These are phyloP conservation scores for Blastomyces silverae DNA, from an alignment of 2,329 filamentous ascomycete genomes.

Conservation along the genomic window DNA sequence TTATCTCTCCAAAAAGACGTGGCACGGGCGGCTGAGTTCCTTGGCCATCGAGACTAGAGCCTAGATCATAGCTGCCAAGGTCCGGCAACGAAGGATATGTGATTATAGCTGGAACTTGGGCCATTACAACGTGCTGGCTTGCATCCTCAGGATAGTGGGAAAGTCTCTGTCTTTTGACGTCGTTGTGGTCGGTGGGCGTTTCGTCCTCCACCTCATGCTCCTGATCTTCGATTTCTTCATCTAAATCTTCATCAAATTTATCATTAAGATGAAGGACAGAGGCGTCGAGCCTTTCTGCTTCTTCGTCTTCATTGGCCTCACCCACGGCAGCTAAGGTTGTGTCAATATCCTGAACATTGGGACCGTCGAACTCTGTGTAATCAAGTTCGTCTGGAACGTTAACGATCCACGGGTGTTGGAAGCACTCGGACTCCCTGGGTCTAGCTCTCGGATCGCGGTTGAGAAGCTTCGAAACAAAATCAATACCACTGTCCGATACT, in stretches of 20 bases:
- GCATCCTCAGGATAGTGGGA: slow-evolving; percentile 12
- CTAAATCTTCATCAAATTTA: slow-evolving; percentile 23
- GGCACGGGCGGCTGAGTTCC: slow-evolving; percentile 21
- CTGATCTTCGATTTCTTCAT: slow-evolving; percentile 27
- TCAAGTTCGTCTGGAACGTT: slow-evolving; percentile 51
- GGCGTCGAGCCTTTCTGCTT: slow-evolving; percentile 45
- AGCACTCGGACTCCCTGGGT: slow-evolving; percentile 64
- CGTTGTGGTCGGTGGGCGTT: slow-evolving; percentile 12
- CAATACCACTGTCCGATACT: slow-evolving; percentile 56
- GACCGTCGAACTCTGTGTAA: slow-evolving; percentile 41
- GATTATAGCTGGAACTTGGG: slow-evolving; percentile 28
- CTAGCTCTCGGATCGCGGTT: slow-evolving; percentile 71
- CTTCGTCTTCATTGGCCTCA: slow-evolving; percentile 37
- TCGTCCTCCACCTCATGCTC: slow-evolving; percentile 33
- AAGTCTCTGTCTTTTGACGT: slow-evolving; percentile 20
- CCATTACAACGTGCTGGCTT: slow-evolving; percentile 13
- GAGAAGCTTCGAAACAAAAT: slow-evolving; percentile 73
- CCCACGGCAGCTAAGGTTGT: slow-evolving; percentile 35
- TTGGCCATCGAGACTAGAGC: slow-evolving; percentile 19
- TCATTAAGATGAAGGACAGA: slow-evolving; percentile 58
- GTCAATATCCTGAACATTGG: slow-evolving; percentile 54
- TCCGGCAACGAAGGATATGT: slow-evolving; percentile 41
- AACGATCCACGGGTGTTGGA: slow-evolving; percentile 67
- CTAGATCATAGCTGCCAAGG: slow-evolving; percentile 33
- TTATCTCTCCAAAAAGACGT: slow-evolving; percentile 57